phyloP scores from a whole-genome alignment of 2,329 filamentous ascomycete genomes.

The Rhynchosporium secalis region DNA sequence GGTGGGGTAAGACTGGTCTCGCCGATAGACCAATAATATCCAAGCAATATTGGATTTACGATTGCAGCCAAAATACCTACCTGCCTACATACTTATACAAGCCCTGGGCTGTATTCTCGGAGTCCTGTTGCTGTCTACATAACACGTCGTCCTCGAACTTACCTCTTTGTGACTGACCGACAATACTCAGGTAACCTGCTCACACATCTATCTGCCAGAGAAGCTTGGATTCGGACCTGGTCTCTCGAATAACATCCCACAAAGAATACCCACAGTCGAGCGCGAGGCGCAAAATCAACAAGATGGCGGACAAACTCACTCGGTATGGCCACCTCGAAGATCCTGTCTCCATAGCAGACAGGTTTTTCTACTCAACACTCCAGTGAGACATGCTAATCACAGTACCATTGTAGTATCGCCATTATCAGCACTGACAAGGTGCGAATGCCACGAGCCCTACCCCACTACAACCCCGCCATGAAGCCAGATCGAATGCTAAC shows the following conservation, averaged over 20 bases:
- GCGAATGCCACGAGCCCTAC: conserved; percentile 43
- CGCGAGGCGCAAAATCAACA: conserved; percentile 21
- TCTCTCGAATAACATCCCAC: conserved; percentile 6
- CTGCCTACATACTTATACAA: too few species aligned
- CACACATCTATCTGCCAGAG: not conserved
- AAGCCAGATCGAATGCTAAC: conserved; percentile 41
- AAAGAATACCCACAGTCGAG: conserved; percentile 12
- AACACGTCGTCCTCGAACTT: not conserved
- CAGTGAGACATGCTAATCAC: conserved; percentile 17
- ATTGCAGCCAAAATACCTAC: conserved; percentile 9
- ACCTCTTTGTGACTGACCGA: conserved; percentile 1
- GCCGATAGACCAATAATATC: conserved; percentile 1
- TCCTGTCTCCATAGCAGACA: not conserved
- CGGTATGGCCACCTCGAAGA: conserved; percentile 60
- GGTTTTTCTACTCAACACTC: not conserved
- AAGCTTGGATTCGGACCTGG: too few species aligned
- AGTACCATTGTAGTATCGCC: conserved; percentile 65
- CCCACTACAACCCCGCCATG: conserved; percentile 43
- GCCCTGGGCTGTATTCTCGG: not conserved
- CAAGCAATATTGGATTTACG: conserved; percentile 4
- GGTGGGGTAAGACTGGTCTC: not conserved
- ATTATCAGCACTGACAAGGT: conserved; percentile 99
- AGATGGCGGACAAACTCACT: conserved; percentile 91
- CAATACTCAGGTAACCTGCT: not conserved
- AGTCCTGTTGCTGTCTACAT: not conserved